These are phyloP conservation scores for Tetradesmus obliquus DNA, from an alignment of 139 green algal genomes.

Conservation along the genomic window DNA sequence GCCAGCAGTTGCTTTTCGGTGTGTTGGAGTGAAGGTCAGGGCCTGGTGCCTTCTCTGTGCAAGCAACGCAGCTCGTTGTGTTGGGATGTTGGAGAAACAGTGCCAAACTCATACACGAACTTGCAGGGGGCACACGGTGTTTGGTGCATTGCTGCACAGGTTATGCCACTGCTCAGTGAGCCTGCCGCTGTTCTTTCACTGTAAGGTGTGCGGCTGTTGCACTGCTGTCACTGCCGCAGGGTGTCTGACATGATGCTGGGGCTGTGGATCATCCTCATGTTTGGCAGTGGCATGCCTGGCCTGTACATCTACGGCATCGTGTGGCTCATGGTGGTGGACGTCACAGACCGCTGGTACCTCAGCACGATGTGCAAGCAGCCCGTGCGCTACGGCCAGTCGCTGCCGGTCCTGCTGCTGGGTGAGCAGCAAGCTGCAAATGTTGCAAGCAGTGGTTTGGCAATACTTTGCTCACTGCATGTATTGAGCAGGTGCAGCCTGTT, in stretches of 20 bases:
- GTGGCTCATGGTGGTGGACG: conserved; percentile 46
- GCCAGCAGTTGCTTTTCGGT: no score
- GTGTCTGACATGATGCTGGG: conserved; percentile 63
- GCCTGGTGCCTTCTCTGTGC: no score
- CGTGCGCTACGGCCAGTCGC: conserved; percentile 47
- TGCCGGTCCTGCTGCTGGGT: conserved; percentile 59
- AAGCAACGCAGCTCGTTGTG: no score
- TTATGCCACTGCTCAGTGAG: neutral
- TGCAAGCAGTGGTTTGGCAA: no score
- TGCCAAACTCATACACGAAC: no score
- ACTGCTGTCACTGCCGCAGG: conserved; percentile 14
- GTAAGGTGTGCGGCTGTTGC: neutral
- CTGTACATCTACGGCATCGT: conserved; percentile 48
- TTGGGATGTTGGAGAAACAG: no score
- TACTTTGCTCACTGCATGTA: no score
- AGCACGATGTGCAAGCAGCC: conserved; percentile 33
- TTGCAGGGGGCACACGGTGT: neutral
- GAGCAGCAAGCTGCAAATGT: neutral
- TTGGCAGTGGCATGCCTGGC: conserved; percentile 62
- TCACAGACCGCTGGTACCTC: conserved; percentile 56
- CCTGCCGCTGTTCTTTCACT: neutral
- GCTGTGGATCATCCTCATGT: conserved; percentile 58
- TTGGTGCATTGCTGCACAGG: neutral
- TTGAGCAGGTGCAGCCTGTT: neutral
- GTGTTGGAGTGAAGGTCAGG: no score